Conservation (phyloP, 164 flowering plant species). For the Annona cherimola region DNA sequence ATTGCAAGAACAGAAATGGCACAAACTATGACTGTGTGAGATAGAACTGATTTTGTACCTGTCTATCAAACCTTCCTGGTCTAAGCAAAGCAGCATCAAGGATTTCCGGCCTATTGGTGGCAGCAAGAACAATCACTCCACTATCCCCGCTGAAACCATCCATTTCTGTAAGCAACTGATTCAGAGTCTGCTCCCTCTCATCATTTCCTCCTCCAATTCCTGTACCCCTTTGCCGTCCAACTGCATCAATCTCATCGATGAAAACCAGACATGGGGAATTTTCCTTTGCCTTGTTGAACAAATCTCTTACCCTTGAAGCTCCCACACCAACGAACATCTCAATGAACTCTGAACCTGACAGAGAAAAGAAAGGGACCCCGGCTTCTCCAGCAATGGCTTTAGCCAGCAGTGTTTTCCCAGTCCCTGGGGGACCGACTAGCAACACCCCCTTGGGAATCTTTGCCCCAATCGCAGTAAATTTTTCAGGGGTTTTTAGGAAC, state of each 20-base stretch:
- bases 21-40: background rate
- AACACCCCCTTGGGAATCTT: conserved; percentile 66
- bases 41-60: conserved; percentile 23
- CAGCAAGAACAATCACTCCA: conserved; percentile 76
- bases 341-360: conserved; percentile 65
- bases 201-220: conserved; percentile 76
- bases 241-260: conserved; percentile 76
- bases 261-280: conserved; percentile 65
- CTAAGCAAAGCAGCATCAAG: conserved; percentile 65
- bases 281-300: conserved; percentile 58
- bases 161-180: conserved; percentile 69
- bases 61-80: conserved; percentile 76
- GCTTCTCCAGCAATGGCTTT: conserved; percentile 82
- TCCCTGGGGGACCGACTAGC: conserved; percentile 70
- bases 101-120: conserved; percentile 67
- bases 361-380: conserved; percentile 68
- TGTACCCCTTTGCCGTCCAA: conserved; percentile 65
- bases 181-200: conserved; percentile 65
- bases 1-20: background rate
- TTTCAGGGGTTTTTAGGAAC: conserved; percentile 57
- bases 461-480: conserved; percentile 57
- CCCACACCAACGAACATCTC: conserved; percentile 84
- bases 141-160: conserved; percentile 63
- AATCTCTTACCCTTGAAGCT: conserved; percentile 66
- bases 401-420: conserved; percentile 68